Conservation (phyloP, 352 stramenopile species). For the Phytopythium ostracodes region DNA sequence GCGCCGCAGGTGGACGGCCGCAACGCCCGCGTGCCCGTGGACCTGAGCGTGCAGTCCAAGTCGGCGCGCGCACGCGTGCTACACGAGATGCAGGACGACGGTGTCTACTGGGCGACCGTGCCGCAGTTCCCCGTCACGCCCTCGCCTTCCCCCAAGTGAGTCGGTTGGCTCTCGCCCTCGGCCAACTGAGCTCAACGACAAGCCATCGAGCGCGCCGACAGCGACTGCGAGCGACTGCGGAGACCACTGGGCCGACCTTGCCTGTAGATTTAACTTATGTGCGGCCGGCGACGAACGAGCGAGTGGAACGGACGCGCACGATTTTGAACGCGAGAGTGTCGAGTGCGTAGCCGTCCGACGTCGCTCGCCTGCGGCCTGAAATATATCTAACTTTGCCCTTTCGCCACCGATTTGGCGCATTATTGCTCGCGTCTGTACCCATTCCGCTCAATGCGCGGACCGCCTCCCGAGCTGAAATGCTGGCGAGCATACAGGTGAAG, state of each 20-base stretch:
- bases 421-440: background rate
- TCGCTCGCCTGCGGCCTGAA: background rate
- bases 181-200: background rate
- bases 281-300: background rate
- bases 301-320: background rate
- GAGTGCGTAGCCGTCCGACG: background rate
- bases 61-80: slow-evolving; percentile 38
- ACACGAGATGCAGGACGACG: slow-evolving; percentile 44
- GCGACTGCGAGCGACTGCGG: background rate
- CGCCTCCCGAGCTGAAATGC: too few relatives aligned
- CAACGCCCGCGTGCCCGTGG: slow-evolving; percentile 60
- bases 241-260: background rate
- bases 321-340: background rate
- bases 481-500: too few relatives aligned
- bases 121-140: slow-evolving; percentile 48
- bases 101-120: slow-evolving; percentile 47
- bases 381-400: background rate
- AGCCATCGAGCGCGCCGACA: background rate
- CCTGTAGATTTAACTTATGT: background rate
- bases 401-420: background rate
- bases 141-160: background rate
- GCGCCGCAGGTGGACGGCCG: slow-evolving; percentile 68
- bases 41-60: slow-evolving; percentile 46
- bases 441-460: background rate
- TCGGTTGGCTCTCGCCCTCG: background rate